phyloP scores from a whole-genome alignment of 768 basidiomycete genomes.

The Omphalotus guepiniiformis region DNA sequence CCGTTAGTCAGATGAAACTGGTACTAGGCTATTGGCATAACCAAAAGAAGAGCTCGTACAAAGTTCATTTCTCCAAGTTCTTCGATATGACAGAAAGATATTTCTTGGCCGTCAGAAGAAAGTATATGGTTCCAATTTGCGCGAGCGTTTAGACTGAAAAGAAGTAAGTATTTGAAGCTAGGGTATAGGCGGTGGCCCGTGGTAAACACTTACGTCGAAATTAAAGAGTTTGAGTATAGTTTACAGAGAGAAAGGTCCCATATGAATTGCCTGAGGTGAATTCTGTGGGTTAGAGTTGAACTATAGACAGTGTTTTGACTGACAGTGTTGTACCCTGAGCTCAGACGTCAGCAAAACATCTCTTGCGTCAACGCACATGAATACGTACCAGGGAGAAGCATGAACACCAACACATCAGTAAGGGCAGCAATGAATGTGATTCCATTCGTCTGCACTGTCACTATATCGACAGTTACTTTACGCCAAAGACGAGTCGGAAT shows the following conservation, averaged over 20 bases:
- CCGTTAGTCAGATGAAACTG: too few species aligned
- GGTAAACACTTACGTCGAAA: conserved; percentile 6
- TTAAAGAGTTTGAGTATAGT: not conserved
- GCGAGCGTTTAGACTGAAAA: conserved; percentile 3
- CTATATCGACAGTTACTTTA: not conserved
- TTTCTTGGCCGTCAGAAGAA: too few species aligned
- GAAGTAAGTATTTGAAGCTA: not conserved
- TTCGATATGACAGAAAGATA: too few species aligned
- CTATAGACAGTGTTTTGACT: too few species aligned
- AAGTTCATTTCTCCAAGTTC: too few species aligned
- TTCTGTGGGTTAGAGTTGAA: too few species aligned
- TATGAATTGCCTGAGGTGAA: too few species aligned
- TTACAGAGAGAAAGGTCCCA: conserved; percentile 3
- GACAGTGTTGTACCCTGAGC: not conserved
- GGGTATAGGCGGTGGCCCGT: not conserved
- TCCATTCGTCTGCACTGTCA: conserved; percentile 3
- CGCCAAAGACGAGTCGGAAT: not conserved
- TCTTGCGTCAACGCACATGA: not conserved
- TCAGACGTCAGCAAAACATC: not conserved
- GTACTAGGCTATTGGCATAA: too few species aligned
- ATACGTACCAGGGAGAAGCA: not conserved
- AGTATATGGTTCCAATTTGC: conserved; percentile 4
- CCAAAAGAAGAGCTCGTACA: too few species aligned
- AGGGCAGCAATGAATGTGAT: not conserved
- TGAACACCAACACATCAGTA: not conserved